These are phyloP conservation scores for Metschnikowia kofuensis DNA, from an alignment of 805 yeast species.

Conservation along the genomic window DNA sequence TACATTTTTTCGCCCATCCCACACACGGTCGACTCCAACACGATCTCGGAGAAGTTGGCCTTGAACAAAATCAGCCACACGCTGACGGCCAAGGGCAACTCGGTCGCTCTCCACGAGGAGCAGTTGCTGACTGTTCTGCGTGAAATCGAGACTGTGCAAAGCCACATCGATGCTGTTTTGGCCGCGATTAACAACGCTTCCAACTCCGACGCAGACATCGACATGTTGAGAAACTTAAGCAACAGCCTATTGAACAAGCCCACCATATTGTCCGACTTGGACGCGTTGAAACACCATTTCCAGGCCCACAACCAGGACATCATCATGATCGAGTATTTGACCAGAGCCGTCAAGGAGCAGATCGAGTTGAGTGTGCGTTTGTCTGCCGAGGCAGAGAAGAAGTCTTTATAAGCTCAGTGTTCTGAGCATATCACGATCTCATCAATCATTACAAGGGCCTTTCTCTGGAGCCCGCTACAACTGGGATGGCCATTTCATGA, in stretches of 20 bases:
- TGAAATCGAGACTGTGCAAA: conserved; percentile 45
- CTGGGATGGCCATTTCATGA: neutral
- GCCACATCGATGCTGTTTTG: conserved; percentile 48
- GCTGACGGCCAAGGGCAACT: conserved; percentile 26
- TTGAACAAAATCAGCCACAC: conserved; percentile 44
- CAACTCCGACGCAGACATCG: conserved; percentile 46
- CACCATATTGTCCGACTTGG: conserved; percentile 46
- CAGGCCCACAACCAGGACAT: conserved; percentile 76
- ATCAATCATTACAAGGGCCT: neutral
- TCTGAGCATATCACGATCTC: neutral
- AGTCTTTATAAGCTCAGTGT: conserved; percentile 10
- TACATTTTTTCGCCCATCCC: conserved; percentile 78
- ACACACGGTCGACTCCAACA: conserved; percentile 54
- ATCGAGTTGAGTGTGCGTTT: conserved; percentile 74
- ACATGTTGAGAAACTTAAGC: conserved; percentile 65
- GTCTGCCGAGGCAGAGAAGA: conserved; percentile 43
- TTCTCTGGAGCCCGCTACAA: neutral
- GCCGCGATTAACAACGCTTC: conserved; percentile 43
- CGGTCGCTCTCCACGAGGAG: conserved; percentile 28
- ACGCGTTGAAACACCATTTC: conserved; percentile 57
- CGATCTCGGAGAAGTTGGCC: conserved; percentile 54
- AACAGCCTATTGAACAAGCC: conserved; percentile 54
- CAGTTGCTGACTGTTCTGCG: conserved; percentile 42
- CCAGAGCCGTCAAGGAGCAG: conserved; percentile 82
- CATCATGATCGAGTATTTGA: conserved; percentile 74